Base-by-base conservation (phyloP, 2,329 filamentous ascomycete genomes). In the Ophiocordyceps polyrhachis-furcata region DNA sequence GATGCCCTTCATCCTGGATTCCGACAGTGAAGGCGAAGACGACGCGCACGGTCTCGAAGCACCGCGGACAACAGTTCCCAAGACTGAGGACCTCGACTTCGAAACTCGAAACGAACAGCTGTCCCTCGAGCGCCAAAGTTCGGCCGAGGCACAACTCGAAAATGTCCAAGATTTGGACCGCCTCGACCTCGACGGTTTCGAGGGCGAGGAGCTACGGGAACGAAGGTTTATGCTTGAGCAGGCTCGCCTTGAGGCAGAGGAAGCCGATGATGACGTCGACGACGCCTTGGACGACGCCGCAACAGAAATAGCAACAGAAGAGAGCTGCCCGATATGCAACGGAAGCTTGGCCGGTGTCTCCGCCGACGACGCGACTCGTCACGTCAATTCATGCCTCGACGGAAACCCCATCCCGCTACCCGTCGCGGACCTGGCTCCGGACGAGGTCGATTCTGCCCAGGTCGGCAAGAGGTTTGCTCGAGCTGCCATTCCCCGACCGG, bases 361-460 rank as follows among this genome's bases (percentile, higher is more conserved):
- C 45, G 57, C 63, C 48, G 76, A 87, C 56, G 75, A 89, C 52
- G 81, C 79, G 11, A 83, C 81, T 7, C 64, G 81, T 2, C 91
- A 98, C 59, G 91, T 98, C 51, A 98, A 98, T 58, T 77, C 80
- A 11, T 98, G 91, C 61, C 69, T 98, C 2, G 91, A 98, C 57
- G 86, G 86, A 2, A 82, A 81, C 41, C 74, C 82, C 5, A 71
- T 76, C 41, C 72, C 79, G 2, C 54, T 81, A 14, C 71, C 62
- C 7, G 53, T 55, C 31, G 50, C 52, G 23, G 47, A 49, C 17
- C 52, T 48, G 23, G 15, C 40, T 25, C 38, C 46, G 6, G 43
- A 53, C 21, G 57, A 56, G 28, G 57, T 64, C 28, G 61, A 65
- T 43, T 62, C 55, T 44, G 59, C 56, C 4, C 61, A 65, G 44